phyloP scores from a whole-genome alignment of 2,329 filamentous ascomycete species.

The Phyllosticta citrichinensis region DNA sequence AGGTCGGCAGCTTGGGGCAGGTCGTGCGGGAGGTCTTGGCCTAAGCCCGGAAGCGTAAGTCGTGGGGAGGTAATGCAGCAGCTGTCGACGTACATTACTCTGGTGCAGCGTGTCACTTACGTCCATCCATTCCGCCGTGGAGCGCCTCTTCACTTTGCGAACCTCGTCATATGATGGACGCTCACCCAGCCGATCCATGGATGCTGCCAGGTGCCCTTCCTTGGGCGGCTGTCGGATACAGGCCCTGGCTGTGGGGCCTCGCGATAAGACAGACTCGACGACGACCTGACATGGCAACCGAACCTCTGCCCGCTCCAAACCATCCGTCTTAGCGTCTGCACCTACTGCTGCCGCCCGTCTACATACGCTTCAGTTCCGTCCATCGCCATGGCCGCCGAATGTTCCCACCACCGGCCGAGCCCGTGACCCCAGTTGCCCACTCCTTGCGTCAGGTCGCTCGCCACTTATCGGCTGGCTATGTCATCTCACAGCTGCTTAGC shows the following conservation, averaged over 20 bases:
- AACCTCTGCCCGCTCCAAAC: background rate
- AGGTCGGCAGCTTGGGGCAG: constrained; percentile 9
- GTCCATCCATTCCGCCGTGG: no score
- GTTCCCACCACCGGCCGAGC: background rate
- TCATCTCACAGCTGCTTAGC: background rate
- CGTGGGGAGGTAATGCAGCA: background rate
- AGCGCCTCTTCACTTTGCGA: no score
- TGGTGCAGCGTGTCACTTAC: background rate
- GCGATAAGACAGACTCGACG: background rate
- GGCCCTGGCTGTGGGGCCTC: background rate
- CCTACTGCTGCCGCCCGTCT: background rate
- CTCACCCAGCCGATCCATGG: no score
- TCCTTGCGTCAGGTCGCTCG: background rate
- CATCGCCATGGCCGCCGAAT: background rate
- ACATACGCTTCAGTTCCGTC: background rate
- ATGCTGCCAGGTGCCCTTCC: background rate
- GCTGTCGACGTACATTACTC: background rate
- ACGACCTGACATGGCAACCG: background rate
- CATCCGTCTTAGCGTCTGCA: background rate
- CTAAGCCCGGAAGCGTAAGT: constrained; percentile 6
- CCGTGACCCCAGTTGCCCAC: background rate
- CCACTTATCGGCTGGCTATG: background rate
- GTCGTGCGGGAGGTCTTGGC: constrained; percentile 8
- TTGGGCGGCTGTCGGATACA: background rate
- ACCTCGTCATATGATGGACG: no score